phyloP scores from a whole-genome alignment of 208 protist species.

The Tritrichomonas musculus region DNA sequence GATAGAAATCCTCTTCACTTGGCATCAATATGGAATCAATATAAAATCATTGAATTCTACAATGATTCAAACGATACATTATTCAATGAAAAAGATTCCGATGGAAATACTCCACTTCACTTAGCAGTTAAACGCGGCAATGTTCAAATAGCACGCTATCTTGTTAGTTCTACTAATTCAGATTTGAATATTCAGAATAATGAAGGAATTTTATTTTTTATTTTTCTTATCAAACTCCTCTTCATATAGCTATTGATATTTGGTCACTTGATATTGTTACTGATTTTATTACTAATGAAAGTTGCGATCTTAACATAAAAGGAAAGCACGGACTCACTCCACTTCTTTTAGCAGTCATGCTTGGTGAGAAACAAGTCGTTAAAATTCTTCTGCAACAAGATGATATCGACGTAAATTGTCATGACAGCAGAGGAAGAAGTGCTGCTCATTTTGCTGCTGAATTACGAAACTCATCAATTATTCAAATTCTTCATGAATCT shows the following conservation, averaged over 20 bases:
- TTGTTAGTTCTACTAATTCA: not conserved
- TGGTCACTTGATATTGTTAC: not conserved
- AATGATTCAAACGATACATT: not conserved
- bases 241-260: not conserved
- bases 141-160: not conserved
- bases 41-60: not conserved
- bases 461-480: not conserved
- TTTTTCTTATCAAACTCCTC: not conserved
- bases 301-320: not conserved
- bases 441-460: not conserved
- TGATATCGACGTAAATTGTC: not conserved
- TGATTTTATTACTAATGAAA: not conserved
- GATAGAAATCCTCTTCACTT: not conserved
- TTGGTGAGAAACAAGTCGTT: not conserved
- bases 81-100: not conserved
- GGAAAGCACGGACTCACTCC: not conserved
- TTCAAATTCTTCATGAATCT: not conserved
- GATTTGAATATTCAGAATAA: not conserved
- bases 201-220: not conserved
- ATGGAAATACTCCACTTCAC: constrained; percentile 8
- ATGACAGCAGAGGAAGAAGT: not conserved
- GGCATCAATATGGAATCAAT: not conserved
- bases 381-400: not conserved
- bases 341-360: not conserved
- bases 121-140: not conserved